These are phyloP conservation scores for Aureoboletus auriporus DNA, from an alignment of 768 basidiomycete genomes.

Conservation along the genomic window DNA sequence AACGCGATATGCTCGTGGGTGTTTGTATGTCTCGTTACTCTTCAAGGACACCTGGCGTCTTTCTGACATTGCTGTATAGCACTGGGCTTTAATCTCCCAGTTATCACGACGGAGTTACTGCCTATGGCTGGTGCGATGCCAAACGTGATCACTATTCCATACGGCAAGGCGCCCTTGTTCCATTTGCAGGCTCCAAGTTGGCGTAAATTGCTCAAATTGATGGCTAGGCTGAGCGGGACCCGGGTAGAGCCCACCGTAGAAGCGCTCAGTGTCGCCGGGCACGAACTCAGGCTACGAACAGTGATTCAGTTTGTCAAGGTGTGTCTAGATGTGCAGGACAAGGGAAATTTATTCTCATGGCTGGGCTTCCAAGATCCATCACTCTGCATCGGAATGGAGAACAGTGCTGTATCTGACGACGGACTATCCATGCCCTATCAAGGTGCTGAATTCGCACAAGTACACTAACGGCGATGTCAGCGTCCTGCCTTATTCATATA, in stretches of 20 bases:
- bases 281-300: conserved; percentile 58
- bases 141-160: conserved; percentile 69
- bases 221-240: conserved; percentile 69
- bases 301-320: conserved; percentile 81
- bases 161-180: conserved; percentile 61
- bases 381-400: conserved; percentile 59
- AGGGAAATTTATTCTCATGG: background rate
- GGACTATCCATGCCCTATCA: conserved; percentile 58
- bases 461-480: conserved; percentile 58
- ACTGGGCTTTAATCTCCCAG: conserved; percentile 61
- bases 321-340: conserved; percentile 14
- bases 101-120: conserved; percentile 42
- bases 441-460: conserved; percentile 40
- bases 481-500: conserved; percentile 69
- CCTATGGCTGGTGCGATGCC: conserved; percentile 58
- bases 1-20: conserved; percentile 52
- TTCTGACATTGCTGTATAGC: conserved; percentile 39
- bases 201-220: conserved; percentile 67
- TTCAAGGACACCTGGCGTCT: background rate
- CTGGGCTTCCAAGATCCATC: conserved; percentile 47
- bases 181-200: conserved; percentile 74
- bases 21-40: conserved; percentile 53
- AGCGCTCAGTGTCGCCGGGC: conserved; percentile 54
- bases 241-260: conserved; percentile 69
- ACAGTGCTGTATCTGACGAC: conserved; percentile 75